Percentiles rank a stretch among this genome's conserved stretches.
These are phyloP conservation scores for Talaromyces atroroseus DNA, from an alignment of 2,329 filamentous ascomycete species.

Conservation along the genomic window DNA sequence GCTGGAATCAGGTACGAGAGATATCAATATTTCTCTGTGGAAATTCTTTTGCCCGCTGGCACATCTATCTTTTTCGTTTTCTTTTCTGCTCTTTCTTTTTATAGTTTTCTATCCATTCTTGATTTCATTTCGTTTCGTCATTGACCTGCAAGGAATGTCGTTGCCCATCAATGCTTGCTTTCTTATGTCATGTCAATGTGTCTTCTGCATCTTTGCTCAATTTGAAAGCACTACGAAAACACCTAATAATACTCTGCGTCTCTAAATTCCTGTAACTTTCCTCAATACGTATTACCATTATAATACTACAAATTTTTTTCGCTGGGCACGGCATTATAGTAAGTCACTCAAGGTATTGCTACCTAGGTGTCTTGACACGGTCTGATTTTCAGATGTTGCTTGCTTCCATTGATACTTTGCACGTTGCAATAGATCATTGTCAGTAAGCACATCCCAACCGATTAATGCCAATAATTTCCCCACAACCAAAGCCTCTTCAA, in stretches of 20 bases:
- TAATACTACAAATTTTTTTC: no score
- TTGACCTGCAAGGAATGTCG: neutral
- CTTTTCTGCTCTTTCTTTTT: no score
- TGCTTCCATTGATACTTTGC: constrained; percentile 24
- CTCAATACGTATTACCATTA: neutral
- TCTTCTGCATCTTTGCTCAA: neutral
- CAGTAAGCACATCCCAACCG: constrained; percentile 29
- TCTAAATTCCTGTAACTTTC: neutral
- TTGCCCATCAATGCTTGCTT: neutral
- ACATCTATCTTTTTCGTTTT: neutral
- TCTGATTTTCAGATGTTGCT: neutral
- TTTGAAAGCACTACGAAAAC: neutral
- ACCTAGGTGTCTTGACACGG: no score
- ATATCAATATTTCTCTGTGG: no score
- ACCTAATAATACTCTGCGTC: neutral
- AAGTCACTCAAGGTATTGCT: no score
- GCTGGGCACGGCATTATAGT: no score
- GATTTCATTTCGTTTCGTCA: neutral
- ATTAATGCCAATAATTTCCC: constrained; percentile 43
- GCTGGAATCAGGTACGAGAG: neutral
- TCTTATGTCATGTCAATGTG: no score
- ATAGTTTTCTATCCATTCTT: no score
- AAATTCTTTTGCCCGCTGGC: neutral
- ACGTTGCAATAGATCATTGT: constrained; percentile 20
- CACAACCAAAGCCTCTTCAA: constrained; percentile 39